Evolutionary conservation across 306 rosid species (phyloP), one percentile per base, ranked within the genome.

Genomic region (Quercus berberidifolia): DNA sequence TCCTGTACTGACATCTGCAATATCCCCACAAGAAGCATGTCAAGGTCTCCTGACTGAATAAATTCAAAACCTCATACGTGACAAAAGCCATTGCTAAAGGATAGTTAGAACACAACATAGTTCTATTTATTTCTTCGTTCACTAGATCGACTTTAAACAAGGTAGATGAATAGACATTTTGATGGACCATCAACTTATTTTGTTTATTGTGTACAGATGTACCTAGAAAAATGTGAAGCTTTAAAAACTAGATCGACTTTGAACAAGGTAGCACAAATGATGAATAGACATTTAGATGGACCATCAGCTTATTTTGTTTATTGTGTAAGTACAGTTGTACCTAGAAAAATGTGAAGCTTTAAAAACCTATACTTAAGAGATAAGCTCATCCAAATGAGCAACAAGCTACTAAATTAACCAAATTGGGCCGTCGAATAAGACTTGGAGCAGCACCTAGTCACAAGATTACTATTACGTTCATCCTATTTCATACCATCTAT

Each of bases 1-100:
- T 96, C 99, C 79, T 96, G 99, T 26, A 96, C 99, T 11, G 99
- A 93, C 99, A 93, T 96, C 99, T 96, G 94, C 80, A 87, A 74
- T 23, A 57, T 49, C 31, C 78, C 71, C 58, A 62, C 31, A 49
- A 30, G 43, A 49, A 70, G 12, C 7, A 8, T 68, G 72, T 33
- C 51, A 68, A 68, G 19, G 41, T 19, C 49, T 33, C 25, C 33
- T 65, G 49, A 33, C 71, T 17, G n/a, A 31, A 31, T 17, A n/a
- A 33, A 65, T 65, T 46, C 71, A 65, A n/a, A 17, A 12, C 54
- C 17, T 12, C 54, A 49, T 49, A 12, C 17, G 3, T 49, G 54
- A 49, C 54, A 49, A 49, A 49, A 49, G 54, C 54, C 54, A 49
- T 49, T 12, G 54, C 14, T 3, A 49, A 49, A 49, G 17, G 17